Conservation (phyloP, 2,329 filamentous ascomycete genomes). For the Clarireedia hainanense region DNA sequence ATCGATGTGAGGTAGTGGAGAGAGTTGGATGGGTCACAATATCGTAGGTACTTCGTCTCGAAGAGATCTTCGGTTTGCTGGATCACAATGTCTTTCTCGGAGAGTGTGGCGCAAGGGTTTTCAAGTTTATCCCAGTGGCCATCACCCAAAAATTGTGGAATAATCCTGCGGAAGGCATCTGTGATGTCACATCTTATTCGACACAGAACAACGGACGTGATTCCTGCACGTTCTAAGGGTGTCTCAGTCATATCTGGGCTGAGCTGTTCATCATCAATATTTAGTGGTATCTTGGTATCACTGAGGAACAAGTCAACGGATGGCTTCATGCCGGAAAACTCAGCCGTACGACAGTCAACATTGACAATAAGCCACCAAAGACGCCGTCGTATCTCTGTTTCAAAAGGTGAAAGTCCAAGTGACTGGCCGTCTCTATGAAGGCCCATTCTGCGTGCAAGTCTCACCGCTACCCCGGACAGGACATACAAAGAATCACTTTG, state of each 20-base stretch:
- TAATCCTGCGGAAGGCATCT: slow-evolving; percentile 27
- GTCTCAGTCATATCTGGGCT: no score
- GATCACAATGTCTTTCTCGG: slow-evolving; percentile 25
- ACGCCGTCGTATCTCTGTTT: slow-evolving; percentile 45
- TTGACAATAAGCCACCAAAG: slow-evolving; percentile 52
- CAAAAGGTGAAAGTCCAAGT: slow-evolving; percentile 42
- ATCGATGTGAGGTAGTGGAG: slow-evolving; percentile 24
- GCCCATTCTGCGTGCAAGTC: slow-evolving; percentile 14
- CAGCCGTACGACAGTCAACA: slow-evolving; percentile 44
- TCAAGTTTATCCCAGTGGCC: no score
- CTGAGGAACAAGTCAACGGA: background rate
- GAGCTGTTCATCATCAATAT: no score
- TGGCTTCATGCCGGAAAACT: slow-evolving; percentile 42
- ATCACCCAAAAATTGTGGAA: background rate
- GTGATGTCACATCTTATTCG: slow-evolving; percentile 20
- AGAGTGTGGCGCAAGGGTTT: background rate
- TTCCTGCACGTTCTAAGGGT: slow-evolving; percentile 28
- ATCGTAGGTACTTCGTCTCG: slow-evolving; percentile 30
- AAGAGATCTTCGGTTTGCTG: slow-evolving; percentile 29
- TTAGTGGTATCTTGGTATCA: slow-evolving; percentile 32
- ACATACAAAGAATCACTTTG: slow-evolving; percentile 5
- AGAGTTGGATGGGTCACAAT: slow-evolving; percentile 32
- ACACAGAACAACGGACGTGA: slow-evolving; percentile 27
- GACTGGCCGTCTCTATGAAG: slow-evolving; percentile 35
- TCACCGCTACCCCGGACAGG: slow-evolving; percentile 11